These are phyloP conservation scores for Lipomyces chichibuensis DNA, from an alignment of 805 yeast genomes.

Conservation along the genomic window DNA sequence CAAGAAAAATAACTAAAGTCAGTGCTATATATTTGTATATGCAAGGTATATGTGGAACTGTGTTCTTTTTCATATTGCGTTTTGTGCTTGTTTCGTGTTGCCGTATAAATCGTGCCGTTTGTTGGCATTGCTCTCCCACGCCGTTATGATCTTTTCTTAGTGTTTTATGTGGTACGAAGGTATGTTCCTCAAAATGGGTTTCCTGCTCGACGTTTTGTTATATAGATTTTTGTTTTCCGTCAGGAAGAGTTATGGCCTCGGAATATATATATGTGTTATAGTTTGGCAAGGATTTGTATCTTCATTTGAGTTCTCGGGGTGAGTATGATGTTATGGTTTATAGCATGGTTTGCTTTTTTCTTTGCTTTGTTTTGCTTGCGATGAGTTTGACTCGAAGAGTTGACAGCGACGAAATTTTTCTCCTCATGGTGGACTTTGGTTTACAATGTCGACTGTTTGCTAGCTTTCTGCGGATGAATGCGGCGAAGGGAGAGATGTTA, in stretches of 20 bases:
- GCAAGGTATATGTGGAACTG: background rate
- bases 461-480: background rate
- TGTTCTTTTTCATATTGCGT: background rate
- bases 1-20: conserved; percentile 14
- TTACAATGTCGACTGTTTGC: too few species aligned
- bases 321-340: background rate
- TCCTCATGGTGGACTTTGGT: too few species aligned
- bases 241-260: background rate
- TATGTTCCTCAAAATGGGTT: background rate
- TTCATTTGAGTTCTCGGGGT: background rate
- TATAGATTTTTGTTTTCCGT: background rate
- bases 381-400: background rate
- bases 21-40: background rate
- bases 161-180: background rate
- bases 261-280: background rate
- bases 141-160: background rate
- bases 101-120: background rate
- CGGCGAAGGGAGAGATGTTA: background rate
- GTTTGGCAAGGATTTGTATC: background rate
- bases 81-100: background rate
- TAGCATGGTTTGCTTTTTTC: background rate
- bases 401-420: background rate
- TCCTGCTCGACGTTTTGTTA: background rate
- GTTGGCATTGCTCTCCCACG: background rate
- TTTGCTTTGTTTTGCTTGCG: too few species aligned